These are phyloP conservation scores for Terfezia claveryi DNA, from an alignment of 495 filamentous ascomycete species.

Conservation along the genomic window DNA sequence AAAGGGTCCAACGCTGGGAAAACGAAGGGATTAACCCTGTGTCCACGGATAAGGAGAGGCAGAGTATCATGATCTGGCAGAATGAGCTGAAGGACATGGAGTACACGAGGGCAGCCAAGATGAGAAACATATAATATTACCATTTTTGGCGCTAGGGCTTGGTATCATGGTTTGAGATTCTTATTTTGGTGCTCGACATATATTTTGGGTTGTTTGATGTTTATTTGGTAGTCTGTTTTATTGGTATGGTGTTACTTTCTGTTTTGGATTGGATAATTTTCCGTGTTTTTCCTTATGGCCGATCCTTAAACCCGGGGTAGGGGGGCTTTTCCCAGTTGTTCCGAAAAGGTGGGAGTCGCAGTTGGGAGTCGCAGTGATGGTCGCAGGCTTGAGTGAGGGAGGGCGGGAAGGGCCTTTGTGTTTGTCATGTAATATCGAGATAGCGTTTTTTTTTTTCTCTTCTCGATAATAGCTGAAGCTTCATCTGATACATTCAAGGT, in stretches of 20 bases:
- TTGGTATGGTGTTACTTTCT: too few relatives aligned
- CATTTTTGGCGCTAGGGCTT: background rate
- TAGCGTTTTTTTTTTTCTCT: background rate
- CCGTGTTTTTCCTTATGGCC: background rate
- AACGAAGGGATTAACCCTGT: constrained; percentile 32
- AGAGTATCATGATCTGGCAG: constrained; percentile 16
- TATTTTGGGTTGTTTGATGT: background rate
- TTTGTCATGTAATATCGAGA: background rate
- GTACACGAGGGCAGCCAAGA: constrained; percentile 15
- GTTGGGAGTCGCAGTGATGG: background rate
- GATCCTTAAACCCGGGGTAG: background rate
- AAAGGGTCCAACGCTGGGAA: constrained; percentile 64
- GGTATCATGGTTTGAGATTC: background rate
- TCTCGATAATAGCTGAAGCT: background rate
- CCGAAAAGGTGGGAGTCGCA: background rate
- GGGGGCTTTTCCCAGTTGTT: background rate
- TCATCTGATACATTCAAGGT: background rate
- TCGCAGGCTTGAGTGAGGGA: background rate
- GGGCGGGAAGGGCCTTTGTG: background rate
- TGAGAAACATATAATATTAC: constrained; percentile 1
- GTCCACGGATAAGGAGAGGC: constrained; percentile 19
- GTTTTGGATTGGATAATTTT: background rate
- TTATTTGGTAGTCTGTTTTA: too few relatives aligned
- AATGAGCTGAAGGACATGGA: constrained; percentile 21
- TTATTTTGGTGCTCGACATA: background rate